A percentile compares a stretch with the other conserved stretches of the same genome.
These are phyloP conservation scores for Aspergillus pseudoterreus DNA, from an alignment of 2,329 filamentous ascomycete genomes.

Conservation along the genomic window DNA sequence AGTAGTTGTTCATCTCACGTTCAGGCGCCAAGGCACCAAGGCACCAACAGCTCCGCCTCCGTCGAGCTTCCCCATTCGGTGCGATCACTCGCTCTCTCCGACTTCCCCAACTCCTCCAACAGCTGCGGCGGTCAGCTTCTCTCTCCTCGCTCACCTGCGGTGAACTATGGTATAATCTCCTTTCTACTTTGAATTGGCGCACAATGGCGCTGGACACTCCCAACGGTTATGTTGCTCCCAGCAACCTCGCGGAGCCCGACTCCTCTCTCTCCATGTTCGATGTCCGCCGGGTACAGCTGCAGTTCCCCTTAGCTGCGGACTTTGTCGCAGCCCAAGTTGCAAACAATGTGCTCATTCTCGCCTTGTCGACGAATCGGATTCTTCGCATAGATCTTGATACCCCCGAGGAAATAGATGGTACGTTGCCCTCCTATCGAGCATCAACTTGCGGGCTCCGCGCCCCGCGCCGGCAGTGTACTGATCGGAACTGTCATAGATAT, in stretches of 20 bases:
- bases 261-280: slow-evolving; percentile 83
- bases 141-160: slow-evolving; percentile 4
- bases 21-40: slow-evolving; percentile 1
- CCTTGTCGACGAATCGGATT: slow-evolving; percentile 86
- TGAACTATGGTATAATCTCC: slow-evolving; percentile 28
- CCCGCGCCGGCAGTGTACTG: slow-evolving; percentile 11
- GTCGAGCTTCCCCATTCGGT: slow-evolving; percentile 6
- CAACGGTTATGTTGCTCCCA: slow-evolving; percentile 69
- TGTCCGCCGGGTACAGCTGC: slow-evolving; percentile 84
- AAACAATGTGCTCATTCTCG: slow-evolving; percentile 92
- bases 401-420: slow-evolving; percentile 91
- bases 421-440: slow-evolving; percentile 11
- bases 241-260: slow-evolving; percentile 59
- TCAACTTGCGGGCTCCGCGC: background rate
- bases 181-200: slow-evolving; percentile 26
- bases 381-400: slow-evolving; percentile 90
- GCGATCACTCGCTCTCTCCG: background rate
- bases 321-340: slow-evolving; percentile 96
- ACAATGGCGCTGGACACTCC: slow-evolving; percentile 67
- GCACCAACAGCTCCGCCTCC: slow-evolving; percentile 12
- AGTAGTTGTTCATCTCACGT: no score
- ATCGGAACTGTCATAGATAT: slow-evolving; percentile 63
- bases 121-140: slow-evolving; percentile 20
- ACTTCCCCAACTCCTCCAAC: slow-evolving; percentile 4
- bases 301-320: slow-evolving; percentile 90